These are phyloP conservation scores for Cercophora scortea DNA, from an alignment of 495 filamentous ascomycete species.

Conservation along the genomic window DNA sequence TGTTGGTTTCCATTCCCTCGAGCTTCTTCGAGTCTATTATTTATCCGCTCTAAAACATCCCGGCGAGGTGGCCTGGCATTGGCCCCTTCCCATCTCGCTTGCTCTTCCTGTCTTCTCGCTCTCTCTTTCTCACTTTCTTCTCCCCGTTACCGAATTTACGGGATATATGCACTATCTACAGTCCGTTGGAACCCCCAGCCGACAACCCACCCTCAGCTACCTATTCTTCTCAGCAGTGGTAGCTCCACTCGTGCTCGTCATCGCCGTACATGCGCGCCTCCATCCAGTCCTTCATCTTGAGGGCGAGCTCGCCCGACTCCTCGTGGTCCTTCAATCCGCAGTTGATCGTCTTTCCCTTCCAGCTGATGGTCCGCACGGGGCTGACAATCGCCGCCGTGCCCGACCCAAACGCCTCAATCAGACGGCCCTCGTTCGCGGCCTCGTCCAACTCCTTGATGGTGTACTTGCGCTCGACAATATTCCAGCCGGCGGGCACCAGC, in stretches of 20 bases:
- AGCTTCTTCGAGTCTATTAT: too few species aligned
- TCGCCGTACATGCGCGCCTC: constrained; percentile 92
- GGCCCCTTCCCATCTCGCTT: too few species aligned
- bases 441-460: constrained; percentile 76
- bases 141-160: too few species aligned
- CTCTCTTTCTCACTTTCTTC: too few species aligned
- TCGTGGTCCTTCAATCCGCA: constrained; percentile 69
- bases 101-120: too few species aligned
- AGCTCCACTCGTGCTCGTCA: constrained; percentile 79
- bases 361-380: constrained; percentile 81
- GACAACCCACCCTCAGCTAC: too few species aligned
- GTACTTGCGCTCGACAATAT: constrained; percentile 77
- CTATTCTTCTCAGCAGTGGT: constrained; percentile 27
- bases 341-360: constrained; percentile 66
- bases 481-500: constrained; percentile 80
- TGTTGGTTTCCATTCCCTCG: too few species aligned
- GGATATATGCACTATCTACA: too few species aligned
- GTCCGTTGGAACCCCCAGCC: too few species aligned
- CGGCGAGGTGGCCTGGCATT: too few species aligned
- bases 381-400: constrained; percentile 82
- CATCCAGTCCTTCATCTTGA: constrained; percentile 91
- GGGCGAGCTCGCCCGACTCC: constrained; percentile 80
- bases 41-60: too few species aligned
- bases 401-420: constrained; percentile 87
- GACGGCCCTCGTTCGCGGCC: constrained; percentile 72